Conservation (phyloP, 192 early-diverging fungal species). For the Coemansia sp. region DNA sequence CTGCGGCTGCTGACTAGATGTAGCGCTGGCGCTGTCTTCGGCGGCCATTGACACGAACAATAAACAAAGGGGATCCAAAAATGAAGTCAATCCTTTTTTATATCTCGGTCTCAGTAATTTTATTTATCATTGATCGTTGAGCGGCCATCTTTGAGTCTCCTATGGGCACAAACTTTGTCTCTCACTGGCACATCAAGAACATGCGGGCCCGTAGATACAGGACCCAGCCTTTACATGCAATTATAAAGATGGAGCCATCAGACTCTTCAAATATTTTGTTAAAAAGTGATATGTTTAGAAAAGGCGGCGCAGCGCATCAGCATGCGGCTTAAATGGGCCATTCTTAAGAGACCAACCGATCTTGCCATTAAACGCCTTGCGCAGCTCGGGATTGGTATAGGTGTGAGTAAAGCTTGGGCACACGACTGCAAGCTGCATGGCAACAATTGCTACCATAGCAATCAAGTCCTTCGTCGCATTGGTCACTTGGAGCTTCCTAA, state of each 20-base stretch:
- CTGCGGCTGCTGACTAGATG: neutral
- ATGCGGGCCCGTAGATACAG: too few species aligned
- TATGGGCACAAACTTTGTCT: too few species aligned
- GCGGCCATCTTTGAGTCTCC: too few species aligned
- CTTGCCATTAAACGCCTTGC: neutral
- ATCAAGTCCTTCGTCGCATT: too few species aligned
- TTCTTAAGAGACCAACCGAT: neutral
- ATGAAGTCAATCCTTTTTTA: too few species aligned
- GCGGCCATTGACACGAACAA: conserved; percentile 17
- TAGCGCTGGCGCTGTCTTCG: neutral
- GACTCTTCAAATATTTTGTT: too few species aligned
- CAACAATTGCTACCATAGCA: neutral
- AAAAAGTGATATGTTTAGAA: neutral
- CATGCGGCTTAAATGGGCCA: neutral
- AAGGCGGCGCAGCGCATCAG: neutral
- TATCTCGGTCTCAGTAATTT: too few species aligned
- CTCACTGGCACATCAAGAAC: too few species aligned
- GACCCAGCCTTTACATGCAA: too few species aligned
- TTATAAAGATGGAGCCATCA: too few species aligned
- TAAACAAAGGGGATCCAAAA: too few species aligned
- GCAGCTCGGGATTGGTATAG: neutral
- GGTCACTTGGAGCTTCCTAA: neutral
- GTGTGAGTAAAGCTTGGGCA: neutral
- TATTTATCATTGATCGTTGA: too few species aligned
- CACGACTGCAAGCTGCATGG: neutral